Base-by-base conservation (phyloP, 768 basidiomycete genomes). In the Royoungia palumana region DNA sequence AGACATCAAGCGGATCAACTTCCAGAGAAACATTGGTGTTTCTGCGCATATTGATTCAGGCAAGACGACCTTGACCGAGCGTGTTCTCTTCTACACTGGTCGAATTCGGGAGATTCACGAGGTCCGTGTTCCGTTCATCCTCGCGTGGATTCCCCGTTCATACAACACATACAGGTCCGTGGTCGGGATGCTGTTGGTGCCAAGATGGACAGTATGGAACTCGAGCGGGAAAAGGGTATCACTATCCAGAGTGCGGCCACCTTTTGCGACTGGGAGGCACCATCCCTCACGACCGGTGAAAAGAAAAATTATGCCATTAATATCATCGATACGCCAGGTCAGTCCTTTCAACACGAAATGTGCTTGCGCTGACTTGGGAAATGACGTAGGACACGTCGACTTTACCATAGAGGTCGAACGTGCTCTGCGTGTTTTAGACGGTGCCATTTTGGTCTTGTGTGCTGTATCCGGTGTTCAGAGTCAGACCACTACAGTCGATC, bases 141-240 rank as follows among this genome's bases (percentile, higher is more conserved):
- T 38, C n/a, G 8, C 24, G 21, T 4, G 8, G 30, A 11, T 16
- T 9, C 14, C 35, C 36, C 35, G 4, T 36, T 43, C 14, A 50
- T 20, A 37, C 37, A 7, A 14, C 14, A 10, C 16, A 14, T 35
- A 12, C 59, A 91, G 89, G 91, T 95, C 52, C 79, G 96, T 51
- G 96, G 96, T 37, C 80, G 89, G 46, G 96, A 99, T 67, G 84
- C 86, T 24, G 94, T 98, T 17, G 96, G 96, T 44, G 96, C 96
- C 8, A 99, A 99, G 75, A 99, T 99, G 96, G 96, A 99, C 69
- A 91, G 87, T 58, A 99, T 99, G 96, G 96, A 99, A 54, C 75
- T 99, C 5, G 96, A 99, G 68, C 78, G 95, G 40, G 96, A 98
- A 70, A 98, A 99, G 73, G 96, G 96, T 34, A 99, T 99, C 60